A percentile compares a stretch with the other conserved stretches of the same genome.
Evolutionary conservation across 2,329 filamentous ascomycete genomes (phyloP).

Genomic region (Penicillium sp.): DNA sequence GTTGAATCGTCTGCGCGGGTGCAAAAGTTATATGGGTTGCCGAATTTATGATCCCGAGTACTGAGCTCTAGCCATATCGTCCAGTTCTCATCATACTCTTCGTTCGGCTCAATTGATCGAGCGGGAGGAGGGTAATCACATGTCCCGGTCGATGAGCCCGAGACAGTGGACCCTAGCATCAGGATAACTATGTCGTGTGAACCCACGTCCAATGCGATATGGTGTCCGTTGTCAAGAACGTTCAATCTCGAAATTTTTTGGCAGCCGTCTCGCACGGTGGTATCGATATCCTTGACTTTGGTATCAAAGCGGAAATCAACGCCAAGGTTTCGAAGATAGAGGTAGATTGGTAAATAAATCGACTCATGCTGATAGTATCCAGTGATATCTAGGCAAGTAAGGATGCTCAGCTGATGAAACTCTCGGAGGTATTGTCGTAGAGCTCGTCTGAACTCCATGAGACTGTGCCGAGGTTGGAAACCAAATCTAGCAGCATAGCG

Average conservation of each 20-base stretch:
- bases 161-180: constrained; percentile 16
- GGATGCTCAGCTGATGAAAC: constrained; percentile 11
- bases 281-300: constrained; percentile 9
- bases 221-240: not conserved
- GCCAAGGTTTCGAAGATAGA: constrained; percentile 7
- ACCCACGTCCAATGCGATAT: not conserved
- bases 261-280: not conserved
- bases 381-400: constrained; percentile 19
- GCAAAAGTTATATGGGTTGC: constrained; percentile 46
- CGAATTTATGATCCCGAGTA: constrained; percentile 38
- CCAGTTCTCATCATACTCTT: constrained; percentile 40
- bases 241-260: not conserved
- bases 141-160: constrained; percentile 14
- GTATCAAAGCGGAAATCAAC: constrained; percentile 20
- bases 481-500: not conserved
- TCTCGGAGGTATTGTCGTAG: constrained; percentile 3
- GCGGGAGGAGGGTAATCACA: constrained; percentile 1
- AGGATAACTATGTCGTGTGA: constrained; percentile 13
- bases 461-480: constrained; percentile 3
- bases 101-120: not conserved
- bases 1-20: constrained; percentile 39
- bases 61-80: constrained; percentile 45
- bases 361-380: constrained; percentile 19
- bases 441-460: not conserved
- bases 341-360: constrained; percentile 12